phyloP scores from a whole-genome alignment of 192 early-diverging fungal species.

The Linnemannia hyalina region DNA sequence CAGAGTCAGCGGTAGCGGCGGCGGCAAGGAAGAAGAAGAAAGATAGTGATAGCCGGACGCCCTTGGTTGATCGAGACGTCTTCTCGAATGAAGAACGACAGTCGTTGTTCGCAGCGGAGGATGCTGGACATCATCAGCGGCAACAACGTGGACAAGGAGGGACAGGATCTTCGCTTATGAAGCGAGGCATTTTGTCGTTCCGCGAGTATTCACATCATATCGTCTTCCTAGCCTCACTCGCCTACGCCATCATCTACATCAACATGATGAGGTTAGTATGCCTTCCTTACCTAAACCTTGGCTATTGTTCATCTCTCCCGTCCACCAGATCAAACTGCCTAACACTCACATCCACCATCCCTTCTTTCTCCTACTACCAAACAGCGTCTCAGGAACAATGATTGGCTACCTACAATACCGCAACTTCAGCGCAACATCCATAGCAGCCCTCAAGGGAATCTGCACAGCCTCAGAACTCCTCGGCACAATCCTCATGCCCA shows the following conservation, averaged over 20 bases:
- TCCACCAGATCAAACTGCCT: not conserved
- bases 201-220: slow-evolving; percentile 28
- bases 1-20: not conserved
- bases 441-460: slow-evolving; percentile 40
- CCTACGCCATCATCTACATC: slow-evolving; percentile 52
- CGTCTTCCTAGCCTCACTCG: slow-evolving; percentile 44
- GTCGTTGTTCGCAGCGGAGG: not conserved
- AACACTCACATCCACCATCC: not conserved
- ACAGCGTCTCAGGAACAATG: slow-evolving; percentile 51
- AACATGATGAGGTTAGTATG: slow-evolving; percentile 47
- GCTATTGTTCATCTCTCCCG: too few relatives aligned
- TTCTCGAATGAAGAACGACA: not conserved
- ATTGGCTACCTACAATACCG: slow-evolving; percentile 49
- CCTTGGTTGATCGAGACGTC: not conserved
- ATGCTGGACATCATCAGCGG: not conserved
- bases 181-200: slow-evolving; percentile 13
- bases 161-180: not conserved
- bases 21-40: not conserved
- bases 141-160: not conserved
- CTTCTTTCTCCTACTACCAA: not conserved
- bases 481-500: slow-evolving; percentile 32
- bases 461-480: slow-evolving; percentile 46
- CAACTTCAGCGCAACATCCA: slow-evolving; percentile 36
- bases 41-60: not conserved
- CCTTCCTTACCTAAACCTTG: too few relatives aligned